A percentile compares a stretch with the other conserved stretches of the same genome.
Conservation (phyloP, 2,329 filamentous ascomycete species). For the Ceratocystis eucalypticola region DNA sequence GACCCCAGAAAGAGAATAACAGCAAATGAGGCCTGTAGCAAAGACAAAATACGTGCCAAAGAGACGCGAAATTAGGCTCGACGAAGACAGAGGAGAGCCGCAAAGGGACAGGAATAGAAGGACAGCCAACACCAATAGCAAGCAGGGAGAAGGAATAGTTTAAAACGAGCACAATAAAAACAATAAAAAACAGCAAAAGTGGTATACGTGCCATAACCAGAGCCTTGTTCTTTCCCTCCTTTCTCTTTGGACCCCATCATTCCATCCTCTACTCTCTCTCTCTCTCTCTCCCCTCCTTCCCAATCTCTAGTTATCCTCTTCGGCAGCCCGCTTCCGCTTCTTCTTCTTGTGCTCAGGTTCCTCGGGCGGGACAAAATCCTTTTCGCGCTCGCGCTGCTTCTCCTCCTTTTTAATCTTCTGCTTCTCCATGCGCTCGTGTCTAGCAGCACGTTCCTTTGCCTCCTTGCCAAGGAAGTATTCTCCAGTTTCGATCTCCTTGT, state of each 20-base stretch:
- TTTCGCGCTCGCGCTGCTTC: constrained; percentile 70
- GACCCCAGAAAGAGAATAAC: not conserved
- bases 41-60: not conserved
- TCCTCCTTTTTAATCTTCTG: constrained; percentile 80
- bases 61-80: not conserved
- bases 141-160: not conserved
- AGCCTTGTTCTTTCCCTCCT: constrained; percentile 1
- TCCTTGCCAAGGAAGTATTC: constrained; percentile 93
- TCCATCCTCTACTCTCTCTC: constrained; percentile 3
- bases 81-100: not conserved
- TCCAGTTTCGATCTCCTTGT: constrained; percentile 92
- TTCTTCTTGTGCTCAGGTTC: constrained; percentile 54
- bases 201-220: constrained; percentile 10
- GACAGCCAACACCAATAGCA: not conserved
- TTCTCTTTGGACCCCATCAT: not conserved
- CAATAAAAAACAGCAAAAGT: constrained; percentile 13
- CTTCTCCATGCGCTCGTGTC: constrained; percentile 68
- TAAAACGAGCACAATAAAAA: constrained; percentile 8
- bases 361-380: constrained; percentile 76
- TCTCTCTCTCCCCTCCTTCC: constrained; percentile 22
- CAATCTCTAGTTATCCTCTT: constrained; percentile 22
- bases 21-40: not conserved
- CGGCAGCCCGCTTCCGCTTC: constrained; percentile 38
- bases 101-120: not conserved
- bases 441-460: constrained; percentile 70